Evolutionary conservation across 208 protist genomes (phyloP).

Genomic region (Leishmania tropica): DNA sequence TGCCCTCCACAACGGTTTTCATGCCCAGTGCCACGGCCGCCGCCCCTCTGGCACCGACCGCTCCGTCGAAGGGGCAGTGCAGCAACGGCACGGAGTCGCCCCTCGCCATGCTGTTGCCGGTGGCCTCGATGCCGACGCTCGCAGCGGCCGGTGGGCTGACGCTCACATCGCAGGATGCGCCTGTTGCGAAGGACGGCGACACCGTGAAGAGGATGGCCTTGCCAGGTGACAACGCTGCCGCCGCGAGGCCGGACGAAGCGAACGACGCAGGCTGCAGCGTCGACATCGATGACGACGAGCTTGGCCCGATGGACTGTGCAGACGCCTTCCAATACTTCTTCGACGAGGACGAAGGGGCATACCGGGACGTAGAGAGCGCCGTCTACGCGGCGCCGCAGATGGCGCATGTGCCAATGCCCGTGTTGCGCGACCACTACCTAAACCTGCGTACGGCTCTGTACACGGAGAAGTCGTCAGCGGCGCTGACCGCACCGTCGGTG

Average conservation of each 20-base stretch:
- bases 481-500: not conserved
- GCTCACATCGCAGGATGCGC: not conserved
- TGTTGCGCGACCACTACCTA: conserved; percentile 17
- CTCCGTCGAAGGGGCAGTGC: not conserved
- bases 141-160: not conserved
- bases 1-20: not conserved
- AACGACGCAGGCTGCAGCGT: not conserved
- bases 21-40: not conserved
- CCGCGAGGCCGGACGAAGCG: not conserved
- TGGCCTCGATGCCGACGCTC: not conserved
- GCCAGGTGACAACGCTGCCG: not conserved
- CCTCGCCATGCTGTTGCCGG: not conserved
- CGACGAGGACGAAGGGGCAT: conserved; percentile 17
- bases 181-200: not conserved
- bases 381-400: conserved; percentile 32
- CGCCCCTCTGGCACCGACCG: not conserved
- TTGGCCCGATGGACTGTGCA: conserved; percentile 59
- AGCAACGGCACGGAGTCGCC: not conserved
- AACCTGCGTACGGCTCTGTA: conserved; percentile 8
- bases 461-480: not conserved
- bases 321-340: conserved; percentile 55
- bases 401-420: not conserved
- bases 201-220: not conserved
- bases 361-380: conserved; percentile 36
- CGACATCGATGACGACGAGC: conserved; percentile 12